Base-by-base conservation (phyloP, 2,329 filamentous ascomycete genomes). In the Hymenoscyphus fraxineus region DNA sequence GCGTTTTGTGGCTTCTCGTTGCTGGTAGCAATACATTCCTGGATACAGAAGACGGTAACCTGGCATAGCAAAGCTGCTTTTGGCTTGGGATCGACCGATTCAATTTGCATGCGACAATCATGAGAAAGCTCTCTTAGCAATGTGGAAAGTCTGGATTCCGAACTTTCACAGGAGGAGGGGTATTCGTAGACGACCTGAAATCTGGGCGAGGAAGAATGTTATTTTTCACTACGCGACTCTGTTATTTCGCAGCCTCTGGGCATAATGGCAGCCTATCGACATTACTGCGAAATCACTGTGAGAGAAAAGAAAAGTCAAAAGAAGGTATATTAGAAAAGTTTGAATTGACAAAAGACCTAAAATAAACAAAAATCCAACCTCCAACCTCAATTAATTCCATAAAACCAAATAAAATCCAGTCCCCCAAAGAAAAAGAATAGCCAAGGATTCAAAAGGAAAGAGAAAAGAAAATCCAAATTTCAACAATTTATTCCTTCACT, bases 21-120 rank as follows among this genome's bases (percentile, higher is more conserved):
- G 47, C 47, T 54, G 47, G 47, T 54, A 27, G 19, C 19, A 54
- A 31, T 54, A 22, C 47, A 54, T 54, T 54, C 47, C 47, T 54
- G 10, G 19, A 51, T 16, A 54, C 19, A 19, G 47, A 54, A 22
- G 13, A 22, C 19, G 19, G 19, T 54, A 54, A 10, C 47, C 27
- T 54, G 19, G 44, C 44, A 22, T 22, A 51, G 7, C 2, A 9
- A 2, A 10, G 19, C 44, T 51, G 19, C 19, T 51, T 51, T 19
- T 51, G 44, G 44, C n/a, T 51, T 22, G n/a, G n/a, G 12, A 51
- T 51, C n/a, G n/a, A 51, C 44, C 44, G n/a, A 19, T 54, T 27
- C 22, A 3, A 54, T 27, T 54, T 54, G 47, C n/a, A 5, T 9
- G 47, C 22, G 47, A 22, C 44, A 22, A 51, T 51, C 22, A 19